These are phyloP conservation scores for Takashimella koratensis DNA, from an alignment of 1,284 basidiomycete species.

Conservation along the genomic window DNA sequence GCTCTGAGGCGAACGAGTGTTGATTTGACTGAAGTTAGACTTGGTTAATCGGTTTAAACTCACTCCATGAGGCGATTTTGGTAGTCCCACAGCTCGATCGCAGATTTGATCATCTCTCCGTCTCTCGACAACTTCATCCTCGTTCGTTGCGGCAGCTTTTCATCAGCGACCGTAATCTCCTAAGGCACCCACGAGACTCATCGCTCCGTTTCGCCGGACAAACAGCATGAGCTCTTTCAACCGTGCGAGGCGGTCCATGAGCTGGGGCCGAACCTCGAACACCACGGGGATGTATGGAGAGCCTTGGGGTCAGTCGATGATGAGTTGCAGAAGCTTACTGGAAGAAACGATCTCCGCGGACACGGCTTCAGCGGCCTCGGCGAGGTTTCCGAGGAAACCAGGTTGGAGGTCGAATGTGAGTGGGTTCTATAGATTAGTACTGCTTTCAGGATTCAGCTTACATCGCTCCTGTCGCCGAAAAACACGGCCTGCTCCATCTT, in stretches of 20 bases:
- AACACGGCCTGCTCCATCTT: conserved; percentile 57
- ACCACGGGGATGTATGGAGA: conserved; percentile 67
- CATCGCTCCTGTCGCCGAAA: conserved; percentile 51
- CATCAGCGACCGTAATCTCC: conserved; percentile 6
- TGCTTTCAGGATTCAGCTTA: conserved; percentile 7
- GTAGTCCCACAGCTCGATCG: conserved; percentile 75
- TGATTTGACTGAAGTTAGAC: conserved; percentile 2
- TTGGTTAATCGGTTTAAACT: conserved; percentile 6
- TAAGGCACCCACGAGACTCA: conserved; percentile 59
- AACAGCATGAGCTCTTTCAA: conserved; percentile 79
- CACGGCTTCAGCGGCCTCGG: conserved; percentile 51
- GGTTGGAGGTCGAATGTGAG: conserved; percentile 52
- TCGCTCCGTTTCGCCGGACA: conserved; percentile 76
- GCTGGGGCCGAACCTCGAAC: conserved; percentile 75
- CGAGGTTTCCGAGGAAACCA: conserved; percentile 51
- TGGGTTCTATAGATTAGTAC: conserved; percentile 49
- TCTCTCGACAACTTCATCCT: conserved; percentile 75
- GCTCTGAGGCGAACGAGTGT: conserved; percentile 32
- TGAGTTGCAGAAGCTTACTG: conserved; percentile 23
- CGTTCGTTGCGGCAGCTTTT: conserved; percentile 73
- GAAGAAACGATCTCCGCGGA: conserved; percentile 51
- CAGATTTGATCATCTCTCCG: conserved; percentile 82
- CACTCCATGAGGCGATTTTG: conserved; percentile 59
- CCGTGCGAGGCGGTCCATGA: conserved; percentile 69
- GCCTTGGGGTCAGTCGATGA: conserved; percentile 52